Conservation (phyloP, 352 stramenopile genomes). For the Phytophthora capsici region DNA sequence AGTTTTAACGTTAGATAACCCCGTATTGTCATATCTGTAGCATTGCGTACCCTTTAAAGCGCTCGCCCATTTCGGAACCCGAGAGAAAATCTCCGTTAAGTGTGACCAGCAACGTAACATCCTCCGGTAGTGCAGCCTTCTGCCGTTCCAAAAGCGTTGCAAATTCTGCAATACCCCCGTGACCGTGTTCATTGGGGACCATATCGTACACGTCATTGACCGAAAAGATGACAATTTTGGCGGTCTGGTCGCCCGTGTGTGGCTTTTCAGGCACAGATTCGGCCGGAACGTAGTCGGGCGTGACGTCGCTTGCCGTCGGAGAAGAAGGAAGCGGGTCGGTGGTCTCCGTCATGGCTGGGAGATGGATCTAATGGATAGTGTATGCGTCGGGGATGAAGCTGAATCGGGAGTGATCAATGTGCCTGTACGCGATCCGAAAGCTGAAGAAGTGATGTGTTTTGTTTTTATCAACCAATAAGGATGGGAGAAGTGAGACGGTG, state of each 20-base stretch:
- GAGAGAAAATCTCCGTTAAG: conserved; percentile 85
- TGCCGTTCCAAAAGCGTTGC: conserved; percentile 67
- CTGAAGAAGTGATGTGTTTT: conserved; percentile 9
- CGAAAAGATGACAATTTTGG: conserved; percentile 61
- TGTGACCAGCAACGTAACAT: conserved; percentile 70
- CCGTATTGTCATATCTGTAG: not conserved
- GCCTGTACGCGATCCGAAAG: not conserved
- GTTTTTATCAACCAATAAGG: conserved; percentile 12
- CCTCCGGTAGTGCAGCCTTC: conserved; percentile 42
- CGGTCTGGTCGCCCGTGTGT: conserved; percentile 28
- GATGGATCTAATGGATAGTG: not conserved
- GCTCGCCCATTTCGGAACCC: conserved; percentile 63
- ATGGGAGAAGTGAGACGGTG: not conserved
- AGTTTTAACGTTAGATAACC: conserved; percentile 4
- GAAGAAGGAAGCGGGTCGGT: conserved; percentile 18
- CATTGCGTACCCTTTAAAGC: conserved; percentile 64
- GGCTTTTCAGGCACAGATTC: conserved; percentile 13
- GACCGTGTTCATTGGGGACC: conserved; percentile 64
- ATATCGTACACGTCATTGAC: conserved; percentile 85
- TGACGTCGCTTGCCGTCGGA: conserved; percentile 6
- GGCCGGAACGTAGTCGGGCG: conserved; percentile 4
- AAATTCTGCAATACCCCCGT: conserved; percentile 66
- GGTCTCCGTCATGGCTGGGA: conserved; percentile 25
- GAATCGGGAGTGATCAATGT: conserved; percentile 26
- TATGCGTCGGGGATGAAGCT: not conserved